These are phyloP conservation scores for Calendula officinalis DNA, from an alignment of 129 eudicot species.

Conservation along the genomic window DNA sequence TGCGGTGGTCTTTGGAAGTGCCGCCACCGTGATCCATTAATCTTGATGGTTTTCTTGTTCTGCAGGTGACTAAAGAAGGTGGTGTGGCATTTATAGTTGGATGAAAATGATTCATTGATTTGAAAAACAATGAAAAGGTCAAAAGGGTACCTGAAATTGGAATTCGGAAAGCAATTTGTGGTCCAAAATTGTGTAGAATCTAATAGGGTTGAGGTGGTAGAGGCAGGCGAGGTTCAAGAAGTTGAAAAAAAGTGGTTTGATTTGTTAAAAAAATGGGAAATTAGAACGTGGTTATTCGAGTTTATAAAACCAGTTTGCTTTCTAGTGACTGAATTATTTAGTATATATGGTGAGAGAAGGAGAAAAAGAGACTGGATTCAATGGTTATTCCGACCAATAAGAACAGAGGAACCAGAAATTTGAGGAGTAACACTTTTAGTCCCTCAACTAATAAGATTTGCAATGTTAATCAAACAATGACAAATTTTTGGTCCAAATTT, in stretches of 20 bases:
- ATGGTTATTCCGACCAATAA: conserved; percentile 29
- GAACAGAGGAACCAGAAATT: conserved; percentile 12
- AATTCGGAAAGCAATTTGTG: conserved; percentile 31
- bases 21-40: conserved; percentile 21
- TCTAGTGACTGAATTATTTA: background rate
- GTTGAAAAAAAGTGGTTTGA: background rate
- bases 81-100: conserved; percentile 30
- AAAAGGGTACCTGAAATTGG: conserved; percentile 28
- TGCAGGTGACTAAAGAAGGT: conserved; percentile 27
- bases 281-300: conserved; percentile 19
- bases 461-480: background rate
- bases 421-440: background rate
- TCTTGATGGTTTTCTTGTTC: conserved; percentile 17
- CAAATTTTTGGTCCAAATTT: too few relatives aligned
- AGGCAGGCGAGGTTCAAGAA: conserved; percentile 18
- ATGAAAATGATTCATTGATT: conserved; percentile 31
- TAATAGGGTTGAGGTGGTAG: conserved; percentile 17
- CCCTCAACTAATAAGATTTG: background rate
- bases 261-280: conserved; percentile 11
- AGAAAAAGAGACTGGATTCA: conserved; percentile 28
- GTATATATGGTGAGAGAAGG: background rate
- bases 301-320: conserved; percentile 1
- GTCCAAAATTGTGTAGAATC: conserved; percentile 33
- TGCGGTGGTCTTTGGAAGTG: background rate
- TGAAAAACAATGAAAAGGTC: conserved; percentile 24